These are phyloP conservation scores for Oligophagozyma castellii DNA, from an alignment of 1,139 yeast species.

Conservation along the genomic window DNA sequence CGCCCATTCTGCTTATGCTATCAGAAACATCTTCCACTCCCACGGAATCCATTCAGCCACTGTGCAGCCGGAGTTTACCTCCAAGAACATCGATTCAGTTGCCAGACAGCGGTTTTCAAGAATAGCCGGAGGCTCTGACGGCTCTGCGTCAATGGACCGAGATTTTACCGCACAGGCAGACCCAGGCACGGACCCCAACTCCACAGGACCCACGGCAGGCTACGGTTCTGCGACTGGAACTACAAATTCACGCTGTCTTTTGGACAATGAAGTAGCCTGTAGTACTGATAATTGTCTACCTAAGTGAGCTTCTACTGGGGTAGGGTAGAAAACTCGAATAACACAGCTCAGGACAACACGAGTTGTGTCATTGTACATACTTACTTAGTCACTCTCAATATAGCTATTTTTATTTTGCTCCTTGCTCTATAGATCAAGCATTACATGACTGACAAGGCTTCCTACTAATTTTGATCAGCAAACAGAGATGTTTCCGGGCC, in stretches of 20 bases:
- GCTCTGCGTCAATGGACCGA: background rate
- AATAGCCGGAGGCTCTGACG: conserved; percentile 24
- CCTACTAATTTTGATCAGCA: no score
- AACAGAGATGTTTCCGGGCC: no score
- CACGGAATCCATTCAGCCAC: conserved; percentile 90
- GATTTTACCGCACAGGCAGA: background rate
- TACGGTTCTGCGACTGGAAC: background rate
- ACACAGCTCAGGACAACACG: no score
- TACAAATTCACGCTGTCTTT: conserved; percentile 1
- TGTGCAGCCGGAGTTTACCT: conserved; percentile 75
- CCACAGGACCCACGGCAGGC: background rate
- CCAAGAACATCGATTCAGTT: conserved; percentile 18
- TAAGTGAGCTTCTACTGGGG: no score
- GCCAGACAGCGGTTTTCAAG: conserved; percentile 25
- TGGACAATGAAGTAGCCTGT: conserved; percentile 1
- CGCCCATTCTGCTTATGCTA: conserved; percentile 56
- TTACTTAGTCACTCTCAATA: no score
- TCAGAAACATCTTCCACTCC: conserved; percentile 65
- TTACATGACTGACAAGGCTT: no score
- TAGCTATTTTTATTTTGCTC: no score
- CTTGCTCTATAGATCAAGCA: no score
- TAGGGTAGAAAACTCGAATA: no score
- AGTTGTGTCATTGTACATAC: no score
- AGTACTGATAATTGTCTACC: conserved; percentile 1
- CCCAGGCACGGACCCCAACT: background rate